Base-by-base conservation (phyloP, 306 rosid genomes). In the Lathyrus sativus region DNA sequence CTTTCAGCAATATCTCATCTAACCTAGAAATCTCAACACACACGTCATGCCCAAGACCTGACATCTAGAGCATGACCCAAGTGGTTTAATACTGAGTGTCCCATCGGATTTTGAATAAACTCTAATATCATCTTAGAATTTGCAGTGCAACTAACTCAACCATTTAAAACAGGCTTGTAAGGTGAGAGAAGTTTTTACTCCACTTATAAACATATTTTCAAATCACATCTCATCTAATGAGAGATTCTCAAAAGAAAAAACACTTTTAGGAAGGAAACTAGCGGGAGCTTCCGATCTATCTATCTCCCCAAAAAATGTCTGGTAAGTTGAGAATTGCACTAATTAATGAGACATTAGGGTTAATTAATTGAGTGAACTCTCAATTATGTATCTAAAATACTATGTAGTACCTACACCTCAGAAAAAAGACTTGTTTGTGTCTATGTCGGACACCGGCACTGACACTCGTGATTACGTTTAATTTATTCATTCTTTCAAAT, bases 291-390 rank as follows among this genome's bases (percentile, higher is more conserved):
- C 4, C 26, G 1, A 24, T 3, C 28, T 4, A 2, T 33, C 44
- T 14, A 35, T 59, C 7, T 14, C 26, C 3, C 65, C 26, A 58
- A 35, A 58, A 35, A 33, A 59, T n/a, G 4, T 59, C 44, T 14
- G 4, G 7, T 26, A 63, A 60, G 31, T 37, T 42, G 31, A 14
- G 59, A 7, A 62, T 26, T 26, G 11, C 11, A 15, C 7, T 7
- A 19, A 62, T 24, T 39, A 39, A 43, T 14, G 45, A 50, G 22
- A 31, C 19, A 37, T 56, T 39, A 28, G 9, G 62, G 18, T 62
- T 62, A 62, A n/a, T 18, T 63, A 41, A 50, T 4, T 28, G 77
- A 74, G 51, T 43, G 43, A 72, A 73, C 33, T 17, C 35, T 38
- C 49, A 54, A 74, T 55, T 55, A 31, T 63, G 1, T 17, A 13